These are phyloP conservation scores for Coniella vitis DNA, from an alignment of 2,329 filamentous ascomycete species.

Conservation along the genomic window DNA sequence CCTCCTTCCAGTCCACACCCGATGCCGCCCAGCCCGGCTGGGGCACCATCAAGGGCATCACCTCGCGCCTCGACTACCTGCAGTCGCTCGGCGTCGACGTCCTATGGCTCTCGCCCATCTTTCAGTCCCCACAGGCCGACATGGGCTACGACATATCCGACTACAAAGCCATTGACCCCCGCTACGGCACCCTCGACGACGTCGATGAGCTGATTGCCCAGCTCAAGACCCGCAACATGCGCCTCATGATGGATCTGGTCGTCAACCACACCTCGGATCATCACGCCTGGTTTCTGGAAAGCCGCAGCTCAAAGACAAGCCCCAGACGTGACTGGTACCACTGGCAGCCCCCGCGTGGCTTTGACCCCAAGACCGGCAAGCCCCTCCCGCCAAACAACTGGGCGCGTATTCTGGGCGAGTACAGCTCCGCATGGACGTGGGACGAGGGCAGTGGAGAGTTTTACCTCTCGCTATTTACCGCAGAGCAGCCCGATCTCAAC, in stretches of 20 bases:
- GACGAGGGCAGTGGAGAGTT: slow-evolving; percentile 43
- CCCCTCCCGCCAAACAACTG: slow-evolving; percentile 56
- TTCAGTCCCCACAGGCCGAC: slow-evolving; percentile 51
- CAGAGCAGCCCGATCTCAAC: slow-evolving; percentile 70
- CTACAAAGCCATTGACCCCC: slow-evolving; percentile 58
- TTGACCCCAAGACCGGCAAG: slow-evolving; percentile 41
- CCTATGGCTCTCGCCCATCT: slow-evolving; percentile 47
- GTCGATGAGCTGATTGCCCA: slow-evolving; percentile 56
- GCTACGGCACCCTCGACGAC: slow-evolving; percentile 61
- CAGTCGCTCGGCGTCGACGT: slow-evolving; percentile 50
- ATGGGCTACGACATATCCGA: slow-evolving; percentile 68
- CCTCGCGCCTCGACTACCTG: slow-evolving; percentile 49
- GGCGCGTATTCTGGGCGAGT: slow-evolving; percentile 28
- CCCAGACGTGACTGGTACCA: slow-evolving; percentile 57
- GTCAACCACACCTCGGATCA: slow-evolving; percentile 62
- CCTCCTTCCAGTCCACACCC: slow-evolving; percentile 54
- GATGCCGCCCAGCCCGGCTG: slow-evolving; percentile 37
- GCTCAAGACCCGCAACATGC: slow-evolving; percentile 58
- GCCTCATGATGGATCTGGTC: slow-evolving; percentile 65
- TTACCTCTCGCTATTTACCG: slow-evolving; percentile 63
- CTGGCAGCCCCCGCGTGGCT: slow-evolving; percentile 50
- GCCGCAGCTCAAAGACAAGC: slow-evolving; percentile 46
- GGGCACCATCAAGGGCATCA: slow-evolving; percentile 52
- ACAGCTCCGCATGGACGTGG: slow-evolving; percentile 39
- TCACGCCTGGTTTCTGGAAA: slow-evolving; percentile 53